Evolutionary conservation across 1,284 basidiomycete genomes (phyloP), one percentile per base, ranked within the genome.

Genomic region (Sphaerobolus stellatus): DNA sequence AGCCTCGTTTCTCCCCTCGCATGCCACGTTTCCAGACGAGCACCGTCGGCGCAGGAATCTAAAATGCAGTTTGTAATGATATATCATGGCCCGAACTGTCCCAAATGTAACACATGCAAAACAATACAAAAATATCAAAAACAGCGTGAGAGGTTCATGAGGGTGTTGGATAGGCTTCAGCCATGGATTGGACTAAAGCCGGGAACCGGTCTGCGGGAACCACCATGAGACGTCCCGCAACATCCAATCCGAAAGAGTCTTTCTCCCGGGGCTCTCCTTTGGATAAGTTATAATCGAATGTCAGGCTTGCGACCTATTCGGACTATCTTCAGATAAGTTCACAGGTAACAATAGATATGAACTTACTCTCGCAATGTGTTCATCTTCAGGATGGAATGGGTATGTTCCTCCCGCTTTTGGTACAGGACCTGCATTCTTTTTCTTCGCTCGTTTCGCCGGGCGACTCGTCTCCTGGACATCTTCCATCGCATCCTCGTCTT

Each of bases 371-470:
- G 81, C 79, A 48, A 93, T 84, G 50, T 77, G 75, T 48, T 87
- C 86, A 68, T 96, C 94, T 68, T 97, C 94, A 1, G 89, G 86
- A 66, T 97, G 94, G 73, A 92, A 95, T 0, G 83, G 73, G 63
- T 85, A 90, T 20, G 64, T 65, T 22, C 71, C 69, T 0, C 81
- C 83, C 48, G 79, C 78, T 0, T 63, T 62, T 9, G 76, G 72
- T 22, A 60, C 64, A 24, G 59, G 60, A 22, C 62, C 59, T 46
- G 60, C 61, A 43, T 60, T 65, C 44, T 65, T 65, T 33, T 56
- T 58, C 59, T 68, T 66, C 61, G 72, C 71, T 57, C 73, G 71
- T 59, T 76, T 74, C 61, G 71, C 75, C 28, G 64, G 67, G 54
- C 63, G 66, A 59, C 64, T 74, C 24, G 66, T 64, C 6, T 41